Conservation (phyloP, 225 moss, liverwort and hornwort species). For the Asterella californica region DNA sequence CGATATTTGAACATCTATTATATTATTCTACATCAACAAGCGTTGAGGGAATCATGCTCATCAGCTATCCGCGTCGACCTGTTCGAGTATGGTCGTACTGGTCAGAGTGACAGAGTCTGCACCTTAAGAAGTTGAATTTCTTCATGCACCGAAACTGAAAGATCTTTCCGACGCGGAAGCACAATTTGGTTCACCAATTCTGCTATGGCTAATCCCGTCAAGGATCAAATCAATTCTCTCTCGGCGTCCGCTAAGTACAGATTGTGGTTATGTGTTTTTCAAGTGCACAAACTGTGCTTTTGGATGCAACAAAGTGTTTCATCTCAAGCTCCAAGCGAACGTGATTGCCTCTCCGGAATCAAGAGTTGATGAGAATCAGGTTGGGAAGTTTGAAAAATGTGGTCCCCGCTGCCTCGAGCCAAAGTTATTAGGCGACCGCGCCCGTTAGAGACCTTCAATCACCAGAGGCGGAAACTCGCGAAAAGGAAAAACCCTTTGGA, state of each 20-base stretch:
- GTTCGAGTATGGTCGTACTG: too few species aligned
- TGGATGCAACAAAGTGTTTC: slow-evolving; percentile 9
- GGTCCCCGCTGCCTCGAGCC: slow-evolving; percentile 35
- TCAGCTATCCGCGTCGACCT: too few species aligned
- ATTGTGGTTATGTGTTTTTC: slow-evolving; percentile 8
- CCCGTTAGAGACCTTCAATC: slow-evolving; percentile 23
- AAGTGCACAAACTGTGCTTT: slow-evolving; percentile 4
- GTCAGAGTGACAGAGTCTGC: too few species aligned
- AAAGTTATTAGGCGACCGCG: slow-evolving; percentile 32
- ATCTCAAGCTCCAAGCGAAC: background rate
- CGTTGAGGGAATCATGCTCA: too few species aligned
- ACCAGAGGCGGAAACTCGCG: slow-evolving; percentile 11
- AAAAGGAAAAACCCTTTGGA: slow-evolving; percentile 13
- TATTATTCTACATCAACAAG: too few species aligned
- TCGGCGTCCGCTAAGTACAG: slow-evolving; percentile 2
- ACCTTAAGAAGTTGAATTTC: too few species aligned
- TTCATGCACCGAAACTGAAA: too few species aligned
- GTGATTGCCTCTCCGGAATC: background rate
- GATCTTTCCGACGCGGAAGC: too few species aligned
- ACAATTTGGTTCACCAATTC: background rate
- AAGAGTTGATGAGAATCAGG: background rate
- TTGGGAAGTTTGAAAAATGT: slow-evolving; percentile 17
- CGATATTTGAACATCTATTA: too few species aligned
- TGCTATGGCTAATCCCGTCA: background rate
- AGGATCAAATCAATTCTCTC: background rate